Percentiles rank a stretch among this genome's conserved stretches.
Evolutionary conservation across 202 grass and related monocot genomes (phyloP).

Genomic region (Schoenoplectus triqueter): DNA sequence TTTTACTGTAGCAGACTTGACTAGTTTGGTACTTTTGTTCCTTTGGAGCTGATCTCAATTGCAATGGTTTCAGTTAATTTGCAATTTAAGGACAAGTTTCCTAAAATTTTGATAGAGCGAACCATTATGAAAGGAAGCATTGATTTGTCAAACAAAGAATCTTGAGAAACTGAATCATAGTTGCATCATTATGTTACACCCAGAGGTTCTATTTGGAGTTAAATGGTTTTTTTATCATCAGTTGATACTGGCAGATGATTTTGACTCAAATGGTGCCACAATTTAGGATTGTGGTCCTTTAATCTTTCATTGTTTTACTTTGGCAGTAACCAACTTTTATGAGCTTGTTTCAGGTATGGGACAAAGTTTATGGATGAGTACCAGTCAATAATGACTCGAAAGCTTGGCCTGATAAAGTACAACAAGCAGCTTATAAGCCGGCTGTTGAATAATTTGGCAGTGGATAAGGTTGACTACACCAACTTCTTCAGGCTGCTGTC

Average conservation of each 20-base stretch:
- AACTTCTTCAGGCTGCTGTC: slow-evolving; percentile 95
- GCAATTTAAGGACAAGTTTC: not conserved
- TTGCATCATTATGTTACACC: not conserved
- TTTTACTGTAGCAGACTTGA: not conserved
- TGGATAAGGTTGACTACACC: slow-evolving; percentile 98
- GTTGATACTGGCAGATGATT: not conserved
- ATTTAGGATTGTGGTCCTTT: not conserved
- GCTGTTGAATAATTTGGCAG: slow-evolving; percentile 78
- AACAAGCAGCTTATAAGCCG: slow-evolving; percentile 91
- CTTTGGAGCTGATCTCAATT: slow-evolving; percentile 10
- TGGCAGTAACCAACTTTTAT: slow-evolving; percentile 1
- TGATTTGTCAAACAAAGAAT: not conserved
- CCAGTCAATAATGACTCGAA: slow-evolving; percentile 94
- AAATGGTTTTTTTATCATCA: not conserved
- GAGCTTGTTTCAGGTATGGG: slow-evolving; percentile 62
- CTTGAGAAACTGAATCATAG: not conserved
- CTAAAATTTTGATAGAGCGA: too few relatives aligned
- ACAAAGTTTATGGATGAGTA: slow-evolving; percentile 99
- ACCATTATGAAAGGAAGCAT: not conserved
- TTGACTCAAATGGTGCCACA: not conserved
- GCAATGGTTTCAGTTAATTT: not conserved
- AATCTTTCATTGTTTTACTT: not conserved
- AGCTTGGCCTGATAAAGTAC: slow-evolving; percentile 83
- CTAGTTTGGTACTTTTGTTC: not conserved
- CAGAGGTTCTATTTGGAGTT: not conserved